Evolutionary conservation across 164 flowering plant species (phyloP).

Genomic region (Santalum album): DNA sequence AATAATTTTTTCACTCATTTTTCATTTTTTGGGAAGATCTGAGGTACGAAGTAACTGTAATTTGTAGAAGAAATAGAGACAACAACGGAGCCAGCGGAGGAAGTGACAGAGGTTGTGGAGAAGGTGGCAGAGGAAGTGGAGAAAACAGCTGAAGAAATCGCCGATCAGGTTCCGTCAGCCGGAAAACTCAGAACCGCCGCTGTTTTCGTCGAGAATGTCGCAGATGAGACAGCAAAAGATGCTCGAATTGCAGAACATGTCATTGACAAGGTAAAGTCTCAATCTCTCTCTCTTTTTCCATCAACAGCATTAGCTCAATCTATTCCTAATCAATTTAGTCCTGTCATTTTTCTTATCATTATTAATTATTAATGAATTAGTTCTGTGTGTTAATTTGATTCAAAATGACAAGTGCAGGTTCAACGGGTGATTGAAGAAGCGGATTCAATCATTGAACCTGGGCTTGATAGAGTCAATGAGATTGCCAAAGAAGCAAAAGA

Average conservation of each 20-base stretch:
- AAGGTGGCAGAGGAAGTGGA: slow-evolving; percentile 37
- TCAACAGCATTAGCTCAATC: too few species aligned
- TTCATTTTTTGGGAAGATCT: too few species aligned
- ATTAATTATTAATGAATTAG: not conserved
- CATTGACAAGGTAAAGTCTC: slow-evolving; percentile 33
- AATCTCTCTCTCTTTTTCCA: too few species aligned
- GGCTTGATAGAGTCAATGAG: not conserved
- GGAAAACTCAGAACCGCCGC: slow-evolving; percentile 22
- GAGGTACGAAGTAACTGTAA: too few species aligned
- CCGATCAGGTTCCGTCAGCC: slow-evolving; percentile 29
- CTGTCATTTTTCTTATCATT: too few species aligned
- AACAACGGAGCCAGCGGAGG: slow-evolving; percentile 20
- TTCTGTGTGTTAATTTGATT: not conserved
- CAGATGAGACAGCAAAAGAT: slow-evolving; percentile 23
- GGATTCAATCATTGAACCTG: not conserved
- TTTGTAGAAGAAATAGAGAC: slow-evolving; percentile 27
- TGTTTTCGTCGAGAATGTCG: slow-evolving; percentile 22
- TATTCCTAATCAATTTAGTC: too few species aligned
- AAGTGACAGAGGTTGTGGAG: slow-evolving; percentile 29
- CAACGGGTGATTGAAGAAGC: not conserved
- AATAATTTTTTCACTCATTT: too few species aligned
- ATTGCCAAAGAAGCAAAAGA: not conserved
- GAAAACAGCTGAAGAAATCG: slow-evolving; percentile 30
- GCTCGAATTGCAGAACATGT: slow-evolving; percentile 21
- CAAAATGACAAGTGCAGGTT: not conserved